Evolutionary conservation across 176 grass and related monocot species (phyloP).

Genomic region (Oryza officinalis): DNA sequence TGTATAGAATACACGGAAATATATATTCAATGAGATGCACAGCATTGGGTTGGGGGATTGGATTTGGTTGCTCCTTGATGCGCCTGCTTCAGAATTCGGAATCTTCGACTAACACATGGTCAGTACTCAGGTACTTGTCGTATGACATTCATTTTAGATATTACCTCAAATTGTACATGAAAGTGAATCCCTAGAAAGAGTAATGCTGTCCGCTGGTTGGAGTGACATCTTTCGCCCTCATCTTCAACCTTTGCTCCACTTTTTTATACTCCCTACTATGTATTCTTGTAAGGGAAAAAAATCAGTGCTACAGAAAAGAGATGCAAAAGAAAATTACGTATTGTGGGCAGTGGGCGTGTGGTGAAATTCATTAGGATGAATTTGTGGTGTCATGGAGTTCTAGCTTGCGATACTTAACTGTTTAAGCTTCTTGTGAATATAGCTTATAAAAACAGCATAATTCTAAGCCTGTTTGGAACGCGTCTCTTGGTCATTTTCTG

Average conservation of each 20-base stretch:
- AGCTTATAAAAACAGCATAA: no score
- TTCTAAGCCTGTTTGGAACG: no score
- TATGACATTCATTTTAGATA: slow-evolving; percentile 45
- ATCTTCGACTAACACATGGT: slow-evolving; percentile 48
- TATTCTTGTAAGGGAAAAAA: slow-evolving; percentile 54
- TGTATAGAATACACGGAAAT: slow-evolving; percentile 58
- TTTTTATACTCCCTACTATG: slow-evolving; percentile 25
- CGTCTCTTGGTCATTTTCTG: no score
- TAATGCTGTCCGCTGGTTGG: slow-evolving; percentile 40
- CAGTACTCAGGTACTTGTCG: slow-evolving; percentile 26
- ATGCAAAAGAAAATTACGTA: slow-evolving; percentile 34
- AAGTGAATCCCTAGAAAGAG: slow-evolving; percentile 40
- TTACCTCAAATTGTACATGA: slow-evolving; percentile 58
- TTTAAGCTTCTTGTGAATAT: no score
- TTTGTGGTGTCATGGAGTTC: no score
- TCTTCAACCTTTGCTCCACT: slow-evolving; percentile 30
- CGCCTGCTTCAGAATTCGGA: slow-evolving; percentile 36
- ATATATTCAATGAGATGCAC: slow-evolving; percentile 36
- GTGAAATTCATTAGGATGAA: not conserved
- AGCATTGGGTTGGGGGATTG: slow-evolving; percentile 33
- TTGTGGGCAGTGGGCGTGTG: not conserved
- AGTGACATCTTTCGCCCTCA: slow-evolving; percentile 20
- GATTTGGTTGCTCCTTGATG: slow-evolving; percentile 37
- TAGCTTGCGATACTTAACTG: no score
- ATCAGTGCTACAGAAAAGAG: slow-evolving; percentile 36